Conservation (phyloP, 2,329 filamentous ascomycete species). For the Chaetomium olivaceum region DNA sequence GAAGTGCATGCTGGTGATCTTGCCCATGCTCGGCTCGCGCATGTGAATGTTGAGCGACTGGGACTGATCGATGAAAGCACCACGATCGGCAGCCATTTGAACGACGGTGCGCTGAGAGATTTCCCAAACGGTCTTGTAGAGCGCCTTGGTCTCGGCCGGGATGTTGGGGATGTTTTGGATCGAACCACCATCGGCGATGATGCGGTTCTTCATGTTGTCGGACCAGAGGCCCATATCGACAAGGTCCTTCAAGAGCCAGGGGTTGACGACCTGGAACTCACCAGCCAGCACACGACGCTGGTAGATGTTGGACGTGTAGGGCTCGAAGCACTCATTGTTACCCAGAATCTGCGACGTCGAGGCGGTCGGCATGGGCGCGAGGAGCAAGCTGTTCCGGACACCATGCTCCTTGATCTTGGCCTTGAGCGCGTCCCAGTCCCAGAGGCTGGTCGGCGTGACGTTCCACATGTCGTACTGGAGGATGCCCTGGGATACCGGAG, state of each 20-base stretch:
- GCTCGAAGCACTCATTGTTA: constrained; percentile 99
- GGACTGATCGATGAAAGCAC: constrained; percentile 98
- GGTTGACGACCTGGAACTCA: constrained; percentile 99
- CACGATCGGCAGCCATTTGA: constrained; percentile 97
- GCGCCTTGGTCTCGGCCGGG: constrained; percentile 87
- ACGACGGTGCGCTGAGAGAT: constrained; percentile 94
- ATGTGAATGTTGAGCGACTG: constrained; percentile 99
- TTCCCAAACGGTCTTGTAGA: constrained; percentile 99
- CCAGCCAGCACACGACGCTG: constrained; percentile 95
- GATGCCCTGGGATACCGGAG: constrained; percentile 89
- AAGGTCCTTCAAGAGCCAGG: constrained; percentile 96
- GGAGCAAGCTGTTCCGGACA: constrained; percentile 90
- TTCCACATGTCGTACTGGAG: constrained; percentile 99
- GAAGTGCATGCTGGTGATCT: constrained; percentile 99
- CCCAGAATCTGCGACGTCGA: constrained; percentile 97
- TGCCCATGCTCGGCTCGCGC: constrained; percentile 99
- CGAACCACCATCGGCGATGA: constrained; percentile 94
- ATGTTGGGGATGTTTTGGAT: constrained; percentile 98
- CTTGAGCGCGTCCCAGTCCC: constrained; percentile 93
- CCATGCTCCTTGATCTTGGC: constrained; percentile 89
- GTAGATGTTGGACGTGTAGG: constrained; percentile 99
- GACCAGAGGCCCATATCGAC: constrained; percentile 98
- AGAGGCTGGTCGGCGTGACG: constrained; percentile 87
- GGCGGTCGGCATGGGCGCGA: constrained; percentile 97
- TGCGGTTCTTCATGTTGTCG: constrained; percentile 99